Evolutionary conservation across 179 eudicot genomes (phyloP), one percentile per base, ranked within the genome.

Genomic region (Heliamphora pulchella): DNA sequence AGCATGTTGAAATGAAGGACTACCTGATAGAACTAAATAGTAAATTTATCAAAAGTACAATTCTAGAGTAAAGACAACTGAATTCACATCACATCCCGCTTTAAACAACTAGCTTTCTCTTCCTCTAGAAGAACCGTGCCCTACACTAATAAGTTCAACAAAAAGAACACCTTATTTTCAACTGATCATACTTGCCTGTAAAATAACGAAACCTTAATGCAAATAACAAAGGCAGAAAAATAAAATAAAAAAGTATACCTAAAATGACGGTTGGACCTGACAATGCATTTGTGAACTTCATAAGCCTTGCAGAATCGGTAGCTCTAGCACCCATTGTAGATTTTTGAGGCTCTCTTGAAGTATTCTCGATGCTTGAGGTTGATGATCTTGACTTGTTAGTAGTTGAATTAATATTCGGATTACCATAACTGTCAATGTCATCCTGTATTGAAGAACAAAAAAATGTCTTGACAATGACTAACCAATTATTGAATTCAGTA

Each of bases 271-370:
- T 89, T 74, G 91, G 83, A 5, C 82, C 90, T 74, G 96, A 89
- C 80, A 96, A 89, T 85, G 89, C 98, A 86, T 88, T 96, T 48
- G 89, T 86, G 82, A 96, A 96, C 86, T 92, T 96, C 89, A 81
- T 85, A 79, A 96, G 87, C 87, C 96, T 91, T 39, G 98, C 96
- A 78, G 99, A 91, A 88, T 96, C 99, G 8, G 94, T 94, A 83
- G 97, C 91, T 86, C 96, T 87, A 72, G 94, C 90, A 74, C 89
- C 91, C 82, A 89, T 79, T 61, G 85, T 64, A 54, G 89, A 73
- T 82, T 88, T 96, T 54, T 90, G 97, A 62, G 86, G 82, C 77
- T 91, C 97, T 80, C 82, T 84, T 48, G 89, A 79, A 63, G 84
- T 77, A 81, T 74, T 66, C 70, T 85, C 91, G 59, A 80, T 58